Conservation (phyloP, 805 yeast genomes). For the Metschnikowia gruessii region DNA sequence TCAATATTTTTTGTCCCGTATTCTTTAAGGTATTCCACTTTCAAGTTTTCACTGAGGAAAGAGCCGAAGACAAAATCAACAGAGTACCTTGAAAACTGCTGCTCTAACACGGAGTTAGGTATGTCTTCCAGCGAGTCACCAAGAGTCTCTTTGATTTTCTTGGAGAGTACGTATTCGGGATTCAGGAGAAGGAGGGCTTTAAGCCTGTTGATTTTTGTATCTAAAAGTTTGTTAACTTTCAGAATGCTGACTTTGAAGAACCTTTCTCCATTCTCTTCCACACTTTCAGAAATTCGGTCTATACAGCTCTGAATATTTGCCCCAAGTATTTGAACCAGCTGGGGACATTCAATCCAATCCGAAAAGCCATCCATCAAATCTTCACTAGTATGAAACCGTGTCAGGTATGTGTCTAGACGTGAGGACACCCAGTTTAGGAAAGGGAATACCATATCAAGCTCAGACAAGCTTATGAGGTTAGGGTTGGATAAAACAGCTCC, state of each 20-base stretch:
- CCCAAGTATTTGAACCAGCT: constrained; percentile 1
- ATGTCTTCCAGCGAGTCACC: constrained; percentile 24
- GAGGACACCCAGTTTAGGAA: constrained; percentile 11
- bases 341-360: neutral
- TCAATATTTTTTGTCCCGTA: constrained; percentile 23
- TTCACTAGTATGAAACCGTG: constrained; percentile 15
- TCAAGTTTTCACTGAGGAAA: constrained; percentile 33
- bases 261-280: constrained; percentile 32
- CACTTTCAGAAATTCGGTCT: constrained; percentile 27
- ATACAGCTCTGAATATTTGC: constrained; percentile 4
- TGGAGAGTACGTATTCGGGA: constrained; percentile 18
- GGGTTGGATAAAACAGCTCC: constrained; percentile 16
- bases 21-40: constrained; percentile 19
- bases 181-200: constrained; percentile 24
- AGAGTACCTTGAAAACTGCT: constrained; percentile 39
- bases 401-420: constrained; percentile 2
- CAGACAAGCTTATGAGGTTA: constrained; percentile 8
- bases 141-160: constrained; percentile 22
- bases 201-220: constrained; percentile 37
- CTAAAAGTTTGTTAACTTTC: constrained; percentile 39
- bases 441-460: constrained; percentile 14
- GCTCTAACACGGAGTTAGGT: constrained; percentile 33
- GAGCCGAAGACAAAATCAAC: constrained; percentile 47
- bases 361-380: constrained; percentile 15
- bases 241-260: constrained; percentile 42